These are phyloP conservation scores for Aspergillus ustus DNA, from an alignment of 2,329 filamentous ascomycete genomes.

Conservation along the genomic window DNA sequence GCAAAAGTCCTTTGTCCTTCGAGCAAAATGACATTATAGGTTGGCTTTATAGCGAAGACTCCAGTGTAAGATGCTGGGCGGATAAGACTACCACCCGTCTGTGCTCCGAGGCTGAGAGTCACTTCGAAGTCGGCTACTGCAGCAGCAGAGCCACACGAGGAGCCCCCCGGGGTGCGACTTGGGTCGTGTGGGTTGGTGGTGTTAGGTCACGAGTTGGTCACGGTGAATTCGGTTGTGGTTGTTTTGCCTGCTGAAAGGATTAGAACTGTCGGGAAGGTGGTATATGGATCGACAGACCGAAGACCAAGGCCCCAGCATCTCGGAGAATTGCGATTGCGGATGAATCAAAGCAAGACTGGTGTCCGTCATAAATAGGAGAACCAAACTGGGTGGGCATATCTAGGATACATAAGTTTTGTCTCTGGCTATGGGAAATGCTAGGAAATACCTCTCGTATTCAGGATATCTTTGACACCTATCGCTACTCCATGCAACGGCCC, in stretches of 20 bases:
- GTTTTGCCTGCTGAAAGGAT: not conserved
- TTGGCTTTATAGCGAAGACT: not conserved
- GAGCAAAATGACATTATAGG: not conserved
- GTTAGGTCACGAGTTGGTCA: not conserved
- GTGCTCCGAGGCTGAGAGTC: not conserved
- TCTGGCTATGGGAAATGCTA: not conserved
- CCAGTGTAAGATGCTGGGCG: not conserved
- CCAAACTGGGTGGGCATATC: not conserved
- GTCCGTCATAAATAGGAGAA: not conserved
- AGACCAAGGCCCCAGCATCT: not conserved
- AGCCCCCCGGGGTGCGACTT: not conserved
- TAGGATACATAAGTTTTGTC: not conserved
- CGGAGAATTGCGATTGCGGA: not conserved
- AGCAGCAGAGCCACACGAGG: slow-evolving; percentile 4
- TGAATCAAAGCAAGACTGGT: not conserved
- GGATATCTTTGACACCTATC: not conserved
- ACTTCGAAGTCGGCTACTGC: not conserved
- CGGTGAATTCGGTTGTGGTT: not conserved
- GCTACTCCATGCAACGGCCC: not conserved
- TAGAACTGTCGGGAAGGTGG: not conserved
- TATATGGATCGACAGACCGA: not conserved
- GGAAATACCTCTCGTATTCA: not conserved
- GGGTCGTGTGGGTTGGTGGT: slow-evolving; percentile 1
- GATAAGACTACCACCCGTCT: slow-evolving; percentile 2
- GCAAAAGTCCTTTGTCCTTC: too few relatives aligned